Evolutionary conservation across 179 eudicot species (phyloP), one percentile per base, ranked within the genome.

Genomic region (Beta corolliflora): DNA sequence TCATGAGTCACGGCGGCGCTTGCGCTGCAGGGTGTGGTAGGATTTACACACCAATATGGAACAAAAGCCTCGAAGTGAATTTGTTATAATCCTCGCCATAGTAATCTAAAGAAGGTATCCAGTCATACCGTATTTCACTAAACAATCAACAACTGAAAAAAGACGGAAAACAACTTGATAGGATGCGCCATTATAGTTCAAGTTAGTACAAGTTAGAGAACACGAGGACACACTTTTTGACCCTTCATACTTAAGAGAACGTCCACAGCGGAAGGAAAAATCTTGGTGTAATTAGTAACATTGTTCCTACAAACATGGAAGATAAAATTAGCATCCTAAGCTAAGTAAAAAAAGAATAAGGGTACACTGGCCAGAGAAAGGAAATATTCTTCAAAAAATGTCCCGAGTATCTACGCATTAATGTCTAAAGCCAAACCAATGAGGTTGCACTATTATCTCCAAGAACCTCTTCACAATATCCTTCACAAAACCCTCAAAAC

Each of bases 401-500:
- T 29, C n/a, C 61, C 65, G 0, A 41, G 70, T 64, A 13, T 71
- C 58, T 60, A 60, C 23, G 75, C 76, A 85, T 88, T 83, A 87
- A 72, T 83, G 80, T 81, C 87, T 86, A 77, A 78, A 52, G 53
- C 75, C 73, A 61, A 77, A 77, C 85, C 76, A 78, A 29, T 78
- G 83, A 75, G 88, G 84, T 59, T 77, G 76, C 73, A 76, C 21
- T 80, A 64, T 50, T 68, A 58, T 74, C 78, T 79, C 81, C 77
- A 78, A 80, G 52, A 88, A 79, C 70, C 77, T 85, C 69, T 81
- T 86, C 77, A 89, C 92, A 75, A 82, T 85, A 70, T 80, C 83
- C 82, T 77, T 80, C 61, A 85, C 92, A 63, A 90, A 90, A 55
- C 36, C 69, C 86, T 88, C 85, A 64, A 91, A 86, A 85, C 90